Evolutionary conservation across 345 rosid genomes (phyloP).

Genomic region (Linum tenue): DNA sequence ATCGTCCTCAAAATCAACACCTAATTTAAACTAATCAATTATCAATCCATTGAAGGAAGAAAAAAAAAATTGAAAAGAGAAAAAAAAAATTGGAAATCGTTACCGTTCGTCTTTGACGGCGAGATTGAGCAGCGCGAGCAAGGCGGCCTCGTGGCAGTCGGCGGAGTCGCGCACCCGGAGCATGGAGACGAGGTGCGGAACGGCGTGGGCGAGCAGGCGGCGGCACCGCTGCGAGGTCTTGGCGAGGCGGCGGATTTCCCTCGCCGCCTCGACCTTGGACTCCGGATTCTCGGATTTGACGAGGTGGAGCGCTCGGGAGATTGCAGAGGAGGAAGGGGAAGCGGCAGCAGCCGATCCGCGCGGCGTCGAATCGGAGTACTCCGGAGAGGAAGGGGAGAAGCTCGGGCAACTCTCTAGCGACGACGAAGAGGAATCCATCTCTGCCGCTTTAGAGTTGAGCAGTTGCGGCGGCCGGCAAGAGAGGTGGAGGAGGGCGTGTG

Average conservation of each 20-base stretch:
- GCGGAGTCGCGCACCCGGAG: conserved; percentile 36
- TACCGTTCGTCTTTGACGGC: conserved; percentile 97
- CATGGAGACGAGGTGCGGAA: conserved; percentile 74
- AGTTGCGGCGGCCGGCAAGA: not conserved
- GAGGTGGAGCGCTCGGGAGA: conserved; percentile 41
- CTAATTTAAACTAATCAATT: not conserved
- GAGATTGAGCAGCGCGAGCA: conserved; percentile 89
- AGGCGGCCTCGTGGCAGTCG: conserved; percentile 54
- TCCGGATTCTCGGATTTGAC: conserved; percentile 42
- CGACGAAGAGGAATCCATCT: not conserved
- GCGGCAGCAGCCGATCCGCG: conserved; percentile 18
- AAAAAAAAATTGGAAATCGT: not conserved
- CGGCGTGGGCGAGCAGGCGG: conserved; percentile 61
- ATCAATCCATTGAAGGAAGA: not conserved
- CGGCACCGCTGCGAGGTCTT: conserved; percentile 84
- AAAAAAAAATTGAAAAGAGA: not conserved
- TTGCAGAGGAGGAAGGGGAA: conserved; percentile 31
- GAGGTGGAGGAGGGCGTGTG: conserved; percentile 6
- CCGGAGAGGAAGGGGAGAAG: conserved; percentile 32
- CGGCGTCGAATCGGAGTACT: conserved; percentile 30
- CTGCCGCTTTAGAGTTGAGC: not conserved
- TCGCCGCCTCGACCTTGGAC: conserved; percentile 66
- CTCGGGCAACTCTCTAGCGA: not conserved
- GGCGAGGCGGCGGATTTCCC: conserved; percentile 83
- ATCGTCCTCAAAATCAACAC: not conserved